Conservation (phyloP, 2,329 filamentous ascomycete species). For the Aspergillus awamori region DNA sequence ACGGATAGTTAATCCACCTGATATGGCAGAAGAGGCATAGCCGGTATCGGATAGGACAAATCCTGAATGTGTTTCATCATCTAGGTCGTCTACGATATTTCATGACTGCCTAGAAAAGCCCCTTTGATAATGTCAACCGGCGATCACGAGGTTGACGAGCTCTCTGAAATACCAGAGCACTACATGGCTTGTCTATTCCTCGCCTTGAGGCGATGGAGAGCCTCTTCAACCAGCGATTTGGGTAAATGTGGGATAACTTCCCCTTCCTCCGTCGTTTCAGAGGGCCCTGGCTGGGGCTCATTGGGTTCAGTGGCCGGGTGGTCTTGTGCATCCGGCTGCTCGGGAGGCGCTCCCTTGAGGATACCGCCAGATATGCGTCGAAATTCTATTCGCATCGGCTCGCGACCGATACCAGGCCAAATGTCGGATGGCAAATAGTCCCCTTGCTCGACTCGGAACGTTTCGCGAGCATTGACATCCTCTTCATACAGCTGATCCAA, state of each 20-base stretch:
- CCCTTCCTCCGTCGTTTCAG: conserved; percentile 26
- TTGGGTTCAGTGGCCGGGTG: conserved; percentile 10
- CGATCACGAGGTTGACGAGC: background rate
- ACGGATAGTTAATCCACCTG: background rate
- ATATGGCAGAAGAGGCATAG: conserved; percentile 4
- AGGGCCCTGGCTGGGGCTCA: conserved; percentile 1
- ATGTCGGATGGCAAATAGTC: conserved; percentile 86
- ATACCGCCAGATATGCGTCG: conserved; percentile 40
- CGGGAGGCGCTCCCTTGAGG: conserved; percentile 28
- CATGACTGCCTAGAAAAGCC: background rate
- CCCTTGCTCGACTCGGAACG: conserved; percentile 79
- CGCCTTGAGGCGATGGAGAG: conserved; percentile 43
- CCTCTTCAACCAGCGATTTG: conserved; percentile 46
- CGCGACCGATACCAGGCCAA: conserved; percentile 72
- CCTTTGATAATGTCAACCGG: background rate
- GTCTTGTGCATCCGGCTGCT: conserved; percentile 15
- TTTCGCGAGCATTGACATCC: conserved; percentile 73
- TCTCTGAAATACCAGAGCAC: background rate
- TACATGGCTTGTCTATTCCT: conserved; percentile 28
- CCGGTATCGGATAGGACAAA: conserved; percentile 22
- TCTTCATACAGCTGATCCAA: conserved; percentile 74
- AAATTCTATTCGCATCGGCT: conserved; percentile 54
- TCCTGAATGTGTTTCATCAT: conserved; percentile 40
- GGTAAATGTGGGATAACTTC: conserved; percentile 49
- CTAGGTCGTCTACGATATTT: conserved; percentile 21